Evolutionary conservation across 108 stramenopile genomes (phyloP), one percentile per base, ranked within the genome.

Genomic region (Cylindrotheca fusiformis): DNA sequence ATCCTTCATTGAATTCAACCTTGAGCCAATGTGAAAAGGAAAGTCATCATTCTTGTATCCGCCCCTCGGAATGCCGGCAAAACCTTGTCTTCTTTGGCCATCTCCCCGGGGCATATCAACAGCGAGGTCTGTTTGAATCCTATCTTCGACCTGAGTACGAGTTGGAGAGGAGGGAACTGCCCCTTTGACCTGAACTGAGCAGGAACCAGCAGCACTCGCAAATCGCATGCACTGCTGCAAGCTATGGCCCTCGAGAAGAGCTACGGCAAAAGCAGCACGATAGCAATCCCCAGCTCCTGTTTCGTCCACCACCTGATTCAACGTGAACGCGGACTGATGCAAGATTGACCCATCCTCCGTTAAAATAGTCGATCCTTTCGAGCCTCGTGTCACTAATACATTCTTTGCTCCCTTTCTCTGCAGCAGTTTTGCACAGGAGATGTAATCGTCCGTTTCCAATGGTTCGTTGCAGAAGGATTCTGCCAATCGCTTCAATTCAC

Each of bases 1-100:
- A 71, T 94, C 89, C 74, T 91, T 94, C 92, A 94, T 94, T 17
- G 83, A 85, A 54, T 94, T 94, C 32, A 94, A 48, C 12, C 92
- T 75, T 12, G 87, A 88, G 6, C 87, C 92, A 68, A 94, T 88
- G 61, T 83, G 53, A 57, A 80, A 84, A 4, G 85, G 86, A 55
- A 84, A 89, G 24, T 48, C 60, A 22, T 72, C 81, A 60, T 77
- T 69, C 28, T 52, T 41, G n/a, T 63, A 54, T 19, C 67, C 57
- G 23, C 71, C 64, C 30, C 64, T 31, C 21, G 71, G 71, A 59
- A 65, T 59, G 12, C 23, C 29, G 2, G 58, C 14, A 20, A 65
- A 52, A 23, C 36, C 10, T 14, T 41, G 6, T 41, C 10, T 41
- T 41, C 14, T 6, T 14, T 20, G 28, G 44, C 47, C 56, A 14